phyloP scores from a whole-genome alignment of 495 filamentous ascomycete species.

The Hyaloscypha bicolor region DNA sequence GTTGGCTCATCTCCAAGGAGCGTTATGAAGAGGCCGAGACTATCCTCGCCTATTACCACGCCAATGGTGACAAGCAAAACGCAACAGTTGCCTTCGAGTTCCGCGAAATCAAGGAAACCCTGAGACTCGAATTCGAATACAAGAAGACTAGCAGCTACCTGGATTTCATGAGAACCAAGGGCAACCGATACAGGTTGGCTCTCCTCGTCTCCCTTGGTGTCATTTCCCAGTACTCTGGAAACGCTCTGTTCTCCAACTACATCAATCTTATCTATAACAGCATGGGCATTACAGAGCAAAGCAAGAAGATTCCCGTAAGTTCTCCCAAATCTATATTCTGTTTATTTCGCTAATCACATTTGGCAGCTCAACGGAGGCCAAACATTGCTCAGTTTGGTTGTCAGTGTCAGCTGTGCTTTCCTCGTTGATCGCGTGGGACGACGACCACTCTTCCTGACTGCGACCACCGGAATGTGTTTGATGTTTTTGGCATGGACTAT shows the following conservation, averaged over 20 bases:
- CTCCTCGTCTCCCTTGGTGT: conserved; percentile 61
- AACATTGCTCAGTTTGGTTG: conserved; percentile 25
- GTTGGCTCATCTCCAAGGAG: conserved; percentile 58
- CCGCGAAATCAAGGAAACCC: conserved; percentile 47
- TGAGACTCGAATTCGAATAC: conserved; percentile 51
- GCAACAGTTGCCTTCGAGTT: conserved; percentile 42
- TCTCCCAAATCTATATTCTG: not conserved
- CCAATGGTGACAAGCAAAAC: conserved; percentile 42
- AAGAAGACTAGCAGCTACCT: conserved; percentile 46
- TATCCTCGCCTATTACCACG: conserved; percentile 47
- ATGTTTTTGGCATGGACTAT: conserved; percentile 35
- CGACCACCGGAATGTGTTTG: conserved; percentile 31
- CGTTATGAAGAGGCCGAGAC: conserved; percentile 50
- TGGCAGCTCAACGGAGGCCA: conserved; percentile 36
- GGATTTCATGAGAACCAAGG: conserved; percentile 46
- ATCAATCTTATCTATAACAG: conserved; percentile 53
- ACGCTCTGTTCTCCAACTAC: conserved; percentile 65
- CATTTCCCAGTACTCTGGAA: conserved; percentile 72
- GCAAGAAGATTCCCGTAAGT: conserved; percentile 54
- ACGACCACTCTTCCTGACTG: conserved; percentile 32
- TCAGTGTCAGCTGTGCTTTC: conserved; percentile 35
- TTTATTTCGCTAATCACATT: conserved; percentile 3
- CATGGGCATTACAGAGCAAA: conserved; percentile 52
- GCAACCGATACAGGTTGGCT: conserved; percentile 65
- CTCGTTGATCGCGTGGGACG: conserved; percentile 36